These are phyloP conservation scores for Avena insularis DNA, from an alignment of 176 grass and related monocot genomes.

Conservation along the genomic window DNA sequence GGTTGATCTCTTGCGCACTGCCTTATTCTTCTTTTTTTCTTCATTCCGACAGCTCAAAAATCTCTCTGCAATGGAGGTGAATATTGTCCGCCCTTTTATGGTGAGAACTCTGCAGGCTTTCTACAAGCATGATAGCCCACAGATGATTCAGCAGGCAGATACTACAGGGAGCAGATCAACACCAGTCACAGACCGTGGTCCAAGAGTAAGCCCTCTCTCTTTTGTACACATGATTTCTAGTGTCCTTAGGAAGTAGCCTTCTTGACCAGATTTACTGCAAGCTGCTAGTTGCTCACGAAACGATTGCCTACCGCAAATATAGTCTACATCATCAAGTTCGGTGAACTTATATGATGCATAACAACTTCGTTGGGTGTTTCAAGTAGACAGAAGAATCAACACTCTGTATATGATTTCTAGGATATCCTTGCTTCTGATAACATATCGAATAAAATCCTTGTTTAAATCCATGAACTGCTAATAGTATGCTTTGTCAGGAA, in stretches of 20 bases:
- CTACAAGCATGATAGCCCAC: slow-evolving; percentile 91
- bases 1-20: not conserved
- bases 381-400: slow-evolving; percentile 5
- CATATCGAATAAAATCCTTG: slow-evolving; percentile 1
- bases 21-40: not conserved
- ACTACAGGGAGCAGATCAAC: slow-evolving; percentile 49
- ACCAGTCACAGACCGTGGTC: slow-evolving; percentile 61
- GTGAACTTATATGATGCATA: not conserved
- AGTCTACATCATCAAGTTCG: not conserved
- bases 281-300: not conserved
- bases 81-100: slow-evolving; percentile 95
- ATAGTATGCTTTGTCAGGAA: not conserved
- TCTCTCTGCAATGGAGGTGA: slow-evolving; percentile 98
- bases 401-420: not conserved
- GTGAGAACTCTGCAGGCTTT: slow-evolving; percentile 91
- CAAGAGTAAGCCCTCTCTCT: slow-evolving; percentile 64
- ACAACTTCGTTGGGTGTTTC: not conserved
- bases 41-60: slow-evolving; percentile 80
- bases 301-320: not conserved
- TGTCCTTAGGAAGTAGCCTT: not conserved
- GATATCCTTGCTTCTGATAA: not conserved
- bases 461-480: not conserved
- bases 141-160: slow-evolving; percentile 83
- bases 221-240: not conserved
- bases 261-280: not conserved